Percentiles rank a stretch among this genome's conserved stretches.
Conservation (phyloP, 805 yeast species). For the Ogataea nitratoaversa region DNA sequence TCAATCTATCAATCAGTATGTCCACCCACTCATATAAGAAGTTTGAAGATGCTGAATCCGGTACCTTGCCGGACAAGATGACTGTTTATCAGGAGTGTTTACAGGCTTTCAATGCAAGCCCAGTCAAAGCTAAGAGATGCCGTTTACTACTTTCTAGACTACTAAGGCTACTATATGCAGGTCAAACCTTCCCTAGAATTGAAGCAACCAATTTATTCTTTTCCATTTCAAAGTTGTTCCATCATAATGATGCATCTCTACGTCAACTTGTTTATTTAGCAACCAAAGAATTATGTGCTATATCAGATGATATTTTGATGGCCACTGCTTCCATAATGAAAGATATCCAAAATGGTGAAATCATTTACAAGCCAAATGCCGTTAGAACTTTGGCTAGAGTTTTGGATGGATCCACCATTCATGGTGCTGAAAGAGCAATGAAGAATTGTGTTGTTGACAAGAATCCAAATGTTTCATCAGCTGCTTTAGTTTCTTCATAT, state of each 20-base stretch:
- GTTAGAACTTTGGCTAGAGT: constrained; percentile 88
- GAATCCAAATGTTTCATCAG: constrained; percentile 83
- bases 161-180: constrained; percentile 75
- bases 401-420: constrained; percentile 84
- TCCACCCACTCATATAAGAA: constrained; percentile 81
- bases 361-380: constrained; percentile 88
- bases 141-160: constrained; percentile 78
- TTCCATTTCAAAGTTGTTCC: constrained; percentile 90
- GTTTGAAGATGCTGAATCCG: constrained; percentile 69
- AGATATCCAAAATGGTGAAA: constrained; percentile 88
- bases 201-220: constrained; percentile 93
- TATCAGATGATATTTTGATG: constrained; percentile 92
- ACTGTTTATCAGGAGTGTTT: constrained; percentile 94
- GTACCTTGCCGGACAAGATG: constrained; percentile 86
- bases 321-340: constrained; percentile 97
- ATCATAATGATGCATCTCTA: constrained; percentile 79
- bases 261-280: constrained; percentile 94
- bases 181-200: constrained; percentile 80
- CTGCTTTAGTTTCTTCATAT: constrained; percentile 90
- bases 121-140: constrained; percentile 83
- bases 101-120: constrained; percentile 87
- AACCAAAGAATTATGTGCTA: constrained; percentile 80
- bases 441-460: constrained; percentile 89
- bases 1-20: constrained; percentile 34
- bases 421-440: constrained; percentile 87